A percentile compares a stretch with the other conserved stretches of the same genome.
These are phyloP conservation scores for Dispira simplex DNA, from an alignment of 192 early-diverging fungal species.

Conservation along the genomic window DNA sequence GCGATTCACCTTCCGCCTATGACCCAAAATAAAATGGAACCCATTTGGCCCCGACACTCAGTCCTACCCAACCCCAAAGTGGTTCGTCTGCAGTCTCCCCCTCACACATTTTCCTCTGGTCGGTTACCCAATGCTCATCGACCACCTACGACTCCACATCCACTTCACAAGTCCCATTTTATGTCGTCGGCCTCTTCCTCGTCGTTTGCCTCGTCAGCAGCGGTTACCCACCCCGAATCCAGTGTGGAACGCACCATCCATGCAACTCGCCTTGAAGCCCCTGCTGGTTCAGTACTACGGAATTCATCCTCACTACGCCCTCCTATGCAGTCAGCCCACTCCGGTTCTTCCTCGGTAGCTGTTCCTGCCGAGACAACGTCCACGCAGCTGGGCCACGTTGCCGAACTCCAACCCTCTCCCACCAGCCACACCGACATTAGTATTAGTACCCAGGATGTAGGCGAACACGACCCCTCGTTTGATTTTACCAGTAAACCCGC, in stretches of 20 bases:
- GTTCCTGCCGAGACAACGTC: too few relatives aligned
- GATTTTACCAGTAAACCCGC: conserved; percentile 1
- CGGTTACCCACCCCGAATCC: background rate
- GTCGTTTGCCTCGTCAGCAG: background rate
- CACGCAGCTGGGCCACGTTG: too few relatives aligned
- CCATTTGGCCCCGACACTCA: too few relatives aligned
- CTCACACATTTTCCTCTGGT: too few relatives aligned
- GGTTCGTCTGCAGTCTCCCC: too few relatives aligned
- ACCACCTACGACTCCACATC: conserved; percentile 1
- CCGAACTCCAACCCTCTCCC: too few relatives aligned
- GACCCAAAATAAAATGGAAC: too few relatives aligned
- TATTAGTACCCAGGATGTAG: background rate
- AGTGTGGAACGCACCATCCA: background rate
- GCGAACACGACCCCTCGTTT: background rate
- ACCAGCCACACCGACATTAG: background rate
- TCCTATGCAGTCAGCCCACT: background rate
- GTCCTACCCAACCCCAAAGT: too few relatives aligned
- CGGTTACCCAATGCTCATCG: background rate
- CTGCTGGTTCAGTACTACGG: background rate
- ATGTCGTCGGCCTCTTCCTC: background rate
- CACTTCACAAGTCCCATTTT: background rate
- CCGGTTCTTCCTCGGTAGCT: background rate
- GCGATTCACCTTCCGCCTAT: too few relatives aligned
- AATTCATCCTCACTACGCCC: background rate
- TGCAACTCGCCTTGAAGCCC: background rate